A percentile compares a stretch with the other conserved stretches of the same genome.
Conservation (phyloP, 169 alveolate species). For the Cryptosporidium sp. region DNA sequence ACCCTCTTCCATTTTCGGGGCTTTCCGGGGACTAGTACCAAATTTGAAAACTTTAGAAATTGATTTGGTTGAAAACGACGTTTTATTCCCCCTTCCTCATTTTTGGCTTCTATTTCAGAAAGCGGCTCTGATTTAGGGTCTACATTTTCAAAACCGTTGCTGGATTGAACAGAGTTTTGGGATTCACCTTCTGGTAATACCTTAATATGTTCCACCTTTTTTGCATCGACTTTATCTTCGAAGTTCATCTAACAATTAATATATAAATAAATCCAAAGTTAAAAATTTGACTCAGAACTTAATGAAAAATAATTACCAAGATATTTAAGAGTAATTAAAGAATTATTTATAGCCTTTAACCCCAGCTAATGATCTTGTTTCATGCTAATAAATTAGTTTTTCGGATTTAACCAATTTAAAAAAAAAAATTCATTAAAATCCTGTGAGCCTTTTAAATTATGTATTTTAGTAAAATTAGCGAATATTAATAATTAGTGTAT, state of each 20-base stretch:
- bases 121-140: background rate
- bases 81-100: constrained; percentile 14
- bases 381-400: background rate
- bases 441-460: background rate
- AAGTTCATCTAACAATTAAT: background rate
- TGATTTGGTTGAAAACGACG: constrained; percentile 73
- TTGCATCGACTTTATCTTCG: background rate
- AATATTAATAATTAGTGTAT: background rate
- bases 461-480: background rate
- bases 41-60: constrained; percentile 63
- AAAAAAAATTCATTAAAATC: background rate
- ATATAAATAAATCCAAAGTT: background rate
- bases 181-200: background rate
- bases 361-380: background rate
- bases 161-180: background rate
- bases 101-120: constrained; percentile 24
- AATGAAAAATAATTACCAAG: background rate
- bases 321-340: background rate
- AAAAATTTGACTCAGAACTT: background rate
- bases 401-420: background rate
- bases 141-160: background rate
- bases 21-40: constrained; percentile 57
- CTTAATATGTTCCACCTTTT: background rate
- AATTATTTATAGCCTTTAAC: background rate
- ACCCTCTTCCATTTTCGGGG: constrained; percentile 74